Evolutionary conservation across 202 grass and related monocot species (phyloP).

Genomic region (Eragrostis tef): DNA sequence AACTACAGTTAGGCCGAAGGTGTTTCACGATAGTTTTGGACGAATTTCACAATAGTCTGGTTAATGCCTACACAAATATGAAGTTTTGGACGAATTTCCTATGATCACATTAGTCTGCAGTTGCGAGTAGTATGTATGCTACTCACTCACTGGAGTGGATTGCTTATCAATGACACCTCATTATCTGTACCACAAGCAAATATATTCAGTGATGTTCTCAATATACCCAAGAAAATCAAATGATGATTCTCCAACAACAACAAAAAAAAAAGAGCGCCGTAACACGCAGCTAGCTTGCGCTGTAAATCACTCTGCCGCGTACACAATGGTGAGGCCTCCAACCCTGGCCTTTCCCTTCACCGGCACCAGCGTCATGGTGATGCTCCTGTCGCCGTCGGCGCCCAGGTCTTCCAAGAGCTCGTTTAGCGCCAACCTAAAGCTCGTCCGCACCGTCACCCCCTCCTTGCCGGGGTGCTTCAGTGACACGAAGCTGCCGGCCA

Average conservation of each 20-base stretch:
- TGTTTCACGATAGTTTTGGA: no score
- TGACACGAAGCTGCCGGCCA: slow-evolving; percentile 74
- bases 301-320: slow-evolving; percentile 43
- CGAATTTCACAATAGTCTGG: not conserved
- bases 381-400: slow-evolving; percentile 48
- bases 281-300: not conserved
- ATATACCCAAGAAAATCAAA: not conserved
- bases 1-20: no score
- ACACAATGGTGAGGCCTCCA: slow-evolving; percentile 52
- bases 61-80: not conserved
- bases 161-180: no score
- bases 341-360: slow-evolving; percentile 58
- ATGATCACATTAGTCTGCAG: not conserved
- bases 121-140: no score
- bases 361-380: slow-evolving; percentile 64
- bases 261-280: not conserved
- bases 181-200: not conserved
- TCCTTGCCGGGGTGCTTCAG: slow-evolving; percentile 59
- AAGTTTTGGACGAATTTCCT: not conserved
- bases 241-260: not conserved
- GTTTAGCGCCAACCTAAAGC: slow-evolving; percentile 58
- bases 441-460: slow-evolving; percentile 16
- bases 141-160: no score
- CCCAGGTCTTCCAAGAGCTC: slow-evolving; percentile 63
- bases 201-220: no score